Conservation (phyloP, 257 asterid species). For the Solanum paucissectum region DNA sequence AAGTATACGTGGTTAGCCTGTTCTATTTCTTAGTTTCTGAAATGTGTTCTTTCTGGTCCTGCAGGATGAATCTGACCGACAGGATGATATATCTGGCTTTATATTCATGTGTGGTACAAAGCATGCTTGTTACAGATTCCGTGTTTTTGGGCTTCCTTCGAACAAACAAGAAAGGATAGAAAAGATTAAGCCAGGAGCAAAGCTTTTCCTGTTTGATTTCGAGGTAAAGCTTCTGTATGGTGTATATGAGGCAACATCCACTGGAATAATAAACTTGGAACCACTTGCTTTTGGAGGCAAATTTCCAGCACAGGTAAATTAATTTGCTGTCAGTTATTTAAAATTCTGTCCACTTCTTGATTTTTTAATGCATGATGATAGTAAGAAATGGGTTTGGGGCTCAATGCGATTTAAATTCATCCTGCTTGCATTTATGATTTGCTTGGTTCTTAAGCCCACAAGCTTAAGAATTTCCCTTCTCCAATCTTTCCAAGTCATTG, state of each 20-base stretch:
- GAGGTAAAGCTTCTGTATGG: slow-evolving; percentile 61
- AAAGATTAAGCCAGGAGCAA: slow-evolving; percentile 50
- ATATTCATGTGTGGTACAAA: slow-evolving; percentile 73
- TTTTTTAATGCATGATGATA: background rate
- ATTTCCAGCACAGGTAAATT: slow-evolving; percentile 73
- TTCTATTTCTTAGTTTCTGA: background rate
- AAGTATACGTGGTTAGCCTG: background rate
- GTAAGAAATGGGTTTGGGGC: background rate
- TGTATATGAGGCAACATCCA: slow-evolving; percentile 58
- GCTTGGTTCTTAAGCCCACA: background rate
- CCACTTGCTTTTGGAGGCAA: slow-evolving; percentile 61
- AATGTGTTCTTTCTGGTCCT: background rate
- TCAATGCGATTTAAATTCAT: background rate
- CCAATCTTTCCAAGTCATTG: background rate
- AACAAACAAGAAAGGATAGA: slow-evolving; percentile 32
- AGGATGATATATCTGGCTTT: slow-evolving; percentile 35
- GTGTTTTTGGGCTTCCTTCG: slow-evolving; percentile 70
- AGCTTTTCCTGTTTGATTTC: slow-evolving; percentile 67
- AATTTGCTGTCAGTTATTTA: background rate
- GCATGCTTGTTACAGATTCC: slow-evolving; percentile 52
- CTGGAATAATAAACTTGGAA: slow-evolving; percentile 56
- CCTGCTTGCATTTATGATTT: background rate
- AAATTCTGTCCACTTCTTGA: background rate
- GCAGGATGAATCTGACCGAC: background rate
- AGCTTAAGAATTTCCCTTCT: background rate